Conservation (phyloP, 169 alveolate species). For the Cyclospora cayetanensis region DNA sequence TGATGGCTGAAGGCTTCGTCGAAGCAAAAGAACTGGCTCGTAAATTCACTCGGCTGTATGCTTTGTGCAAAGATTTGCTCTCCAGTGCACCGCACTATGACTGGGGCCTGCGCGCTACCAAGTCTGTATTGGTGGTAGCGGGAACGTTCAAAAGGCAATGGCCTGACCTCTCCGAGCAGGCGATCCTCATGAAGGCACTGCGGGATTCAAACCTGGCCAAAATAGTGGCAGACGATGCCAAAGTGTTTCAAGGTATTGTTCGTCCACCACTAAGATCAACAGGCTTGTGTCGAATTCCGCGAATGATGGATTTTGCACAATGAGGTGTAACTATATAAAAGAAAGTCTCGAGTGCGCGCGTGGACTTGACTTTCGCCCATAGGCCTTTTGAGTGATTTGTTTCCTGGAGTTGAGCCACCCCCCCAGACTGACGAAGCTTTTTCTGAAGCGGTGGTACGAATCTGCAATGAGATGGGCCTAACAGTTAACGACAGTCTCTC, state of each 20-base stretch:
- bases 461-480: slow-evolving; percentile 82
- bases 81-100: slow-evolving; percentile 94
- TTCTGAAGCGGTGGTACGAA: slow-evolving; percentile 86
- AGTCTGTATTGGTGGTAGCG: slow-evolving; percentile 96
- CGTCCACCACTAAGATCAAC: no score
- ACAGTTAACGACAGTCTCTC: slow-evolving; percentile 83
- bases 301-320: no score
- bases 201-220: slow-evolving; percentile 97
- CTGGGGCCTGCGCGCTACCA: slow-evolving; percentile 98
- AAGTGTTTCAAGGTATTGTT: slow-evolving; percentile 93
- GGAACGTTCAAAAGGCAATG: slow-evolving; percentile 96
- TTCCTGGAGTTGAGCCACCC: slow-evolving; percentile 93
- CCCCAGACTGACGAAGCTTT: slow-evolving; percentile 91
- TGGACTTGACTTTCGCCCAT: no score
- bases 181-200: slow-evolving; percentile 95
- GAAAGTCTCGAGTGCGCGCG: no score
- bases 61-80: slow-evolving; percentile 92
- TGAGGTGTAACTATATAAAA: no score
- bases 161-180: slow-evolving; percentile 92
- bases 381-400: slow-evolving; percentile 93
- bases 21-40: slow-evolving; percentile 94
- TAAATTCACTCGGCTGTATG: slow-evolving; percentile 94
- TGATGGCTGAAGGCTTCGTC: slow-evolving; percentile 97
- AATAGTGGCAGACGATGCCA: slow-evolving; percentile 91
- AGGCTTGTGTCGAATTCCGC: no score